These are phyloP conservation scores for Drechslerella dactyloides DNA, from an alignment of 2,329 filamentous ascomycete species.

Conservation along the genomic window DNA sequence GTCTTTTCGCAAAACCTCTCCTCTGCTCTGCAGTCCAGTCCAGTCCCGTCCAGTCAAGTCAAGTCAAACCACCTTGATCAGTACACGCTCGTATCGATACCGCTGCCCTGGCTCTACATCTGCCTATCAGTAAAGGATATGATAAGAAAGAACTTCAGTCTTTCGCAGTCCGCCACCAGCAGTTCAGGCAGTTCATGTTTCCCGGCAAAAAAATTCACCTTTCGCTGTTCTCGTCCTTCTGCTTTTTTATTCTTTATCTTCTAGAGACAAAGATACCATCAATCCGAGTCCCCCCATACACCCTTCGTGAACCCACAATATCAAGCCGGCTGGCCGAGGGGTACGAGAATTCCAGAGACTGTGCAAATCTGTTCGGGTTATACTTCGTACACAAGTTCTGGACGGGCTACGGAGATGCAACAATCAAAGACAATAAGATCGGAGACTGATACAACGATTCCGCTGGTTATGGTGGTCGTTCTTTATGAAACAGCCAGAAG, in stretches of 20 bases:
- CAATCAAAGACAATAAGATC: conserved; percentile 37
- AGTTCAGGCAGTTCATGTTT: conserved; percentile 45
- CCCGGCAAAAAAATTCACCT: conserved; percentile 31
- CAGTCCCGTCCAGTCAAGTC: conserved; percentile 45
- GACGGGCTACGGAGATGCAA: conserved; percentile 44
- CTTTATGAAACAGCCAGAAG: conserved; percentile 70
- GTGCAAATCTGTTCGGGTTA: conserved; percentile 39
- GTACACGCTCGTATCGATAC: conserved; percentile 35
- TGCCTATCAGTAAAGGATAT: conserved; percentile 33
- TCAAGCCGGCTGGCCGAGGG: conserved; percentile 32
- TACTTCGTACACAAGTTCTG: conserved; percentile 45
- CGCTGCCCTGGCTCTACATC: conserved; percentile 46
- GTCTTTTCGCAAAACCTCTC: conserved; percentile 58
- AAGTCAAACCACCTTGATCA: conserved; percentile 48
- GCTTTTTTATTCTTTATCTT: background rate
- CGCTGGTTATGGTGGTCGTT: conserved; percentile 29
- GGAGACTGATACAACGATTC: conserved; percentile 42
- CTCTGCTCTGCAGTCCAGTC: conserved; percentile 48
- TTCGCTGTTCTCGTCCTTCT: conserved; percentile 29
- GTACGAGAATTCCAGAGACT: conserved; percentile 26
- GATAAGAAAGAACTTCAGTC: conserved; percentile 39
- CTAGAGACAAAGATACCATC: background rate
- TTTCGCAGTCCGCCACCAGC: conserved; percentile 39
- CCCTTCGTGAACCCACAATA: conserved; percentile 26
- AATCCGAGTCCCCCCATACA: conserved; percentile 8